A percentile compares a stretch with the other conserved stretches of the same genome.
These are phyloP conservation scores for Bolboschoenoplectus hybrid DNA, from an alignment of 202 grass and related monocot genomes.

Conservation along the genomic window DNA sequence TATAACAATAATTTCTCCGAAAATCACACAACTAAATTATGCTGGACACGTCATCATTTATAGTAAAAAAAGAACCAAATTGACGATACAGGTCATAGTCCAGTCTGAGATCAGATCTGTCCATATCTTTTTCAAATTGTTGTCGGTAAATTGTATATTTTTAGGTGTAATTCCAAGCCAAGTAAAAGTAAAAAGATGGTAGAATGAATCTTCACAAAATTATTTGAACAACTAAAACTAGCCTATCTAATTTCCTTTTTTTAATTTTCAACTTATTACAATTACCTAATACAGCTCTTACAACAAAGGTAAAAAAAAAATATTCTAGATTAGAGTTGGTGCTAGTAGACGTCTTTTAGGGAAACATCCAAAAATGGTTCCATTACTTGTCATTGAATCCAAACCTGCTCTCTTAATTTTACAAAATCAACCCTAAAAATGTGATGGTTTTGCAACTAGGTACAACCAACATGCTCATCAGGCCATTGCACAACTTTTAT, in stretches of 20 bases:
- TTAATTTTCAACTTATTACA: not conserved
- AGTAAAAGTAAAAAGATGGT: not conserved
- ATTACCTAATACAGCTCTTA: not conserved
- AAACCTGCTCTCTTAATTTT: not conserved
- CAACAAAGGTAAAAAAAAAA: not conserved
- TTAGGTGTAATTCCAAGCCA: conserved; percentile 14
- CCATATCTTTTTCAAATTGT: not conserved
- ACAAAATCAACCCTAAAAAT: not conserved
- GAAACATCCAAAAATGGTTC: conserved; percentile 18
- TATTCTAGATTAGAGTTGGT: not conserved
- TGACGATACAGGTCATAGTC: conserved; percentile 6
- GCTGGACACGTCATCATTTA: not conserved
- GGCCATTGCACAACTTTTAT: conserved; percentile 7
- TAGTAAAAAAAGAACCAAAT: not conserved
- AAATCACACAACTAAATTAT: no score
- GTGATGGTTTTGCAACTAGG: not conserved
- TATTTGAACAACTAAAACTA: not conserved
- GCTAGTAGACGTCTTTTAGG: conserved; percentile 15
- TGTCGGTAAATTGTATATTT: conserved; percentile 19
- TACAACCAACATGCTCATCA: not conserved
- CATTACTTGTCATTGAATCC: not conserved
- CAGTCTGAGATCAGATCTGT: not conserved
- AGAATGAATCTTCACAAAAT: not conserved
- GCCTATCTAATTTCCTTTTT: not conserved
- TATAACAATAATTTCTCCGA: no score